Base-by-base conservation (phyloP, 2,329 filamentous ascomycete species). In the Trichoderma oligosporum region DNA sequence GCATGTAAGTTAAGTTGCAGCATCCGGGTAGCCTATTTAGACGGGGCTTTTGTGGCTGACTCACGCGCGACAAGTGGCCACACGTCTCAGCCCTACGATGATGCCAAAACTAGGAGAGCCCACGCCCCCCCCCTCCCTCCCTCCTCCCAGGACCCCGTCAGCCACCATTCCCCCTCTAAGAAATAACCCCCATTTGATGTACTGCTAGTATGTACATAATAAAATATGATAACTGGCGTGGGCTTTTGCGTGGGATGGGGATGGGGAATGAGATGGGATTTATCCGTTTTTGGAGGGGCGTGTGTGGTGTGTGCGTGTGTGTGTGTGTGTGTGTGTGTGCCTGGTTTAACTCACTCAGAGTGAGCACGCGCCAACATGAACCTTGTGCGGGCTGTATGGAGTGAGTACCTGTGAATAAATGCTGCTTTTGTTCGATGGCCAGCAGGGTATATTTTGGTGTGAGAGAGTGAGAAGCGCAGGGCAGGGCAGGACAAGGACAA, bases 51-150 rank as follows among this genome's bases (percentile, higher is more conserved):
- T 18, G 35, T 7, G 33, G 53, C 53, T 56, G 53, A 56, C 53
- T 56, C 42, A 39, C 24, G 33, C 33, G 16, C 39, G 31, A 29
- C 33, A n/a, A n/a, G n/a, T n/a, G n/a, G n/a, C n/a, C n/a, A n/a
- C n/a, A n/a, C n/a, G n/a, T n/a, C 53, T 56, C 53, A 56, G 53
- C 53, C 53, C 53, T 56, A 56, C 42, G 42, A 22, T 41, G 25
- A 27, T 33, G 39, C 39, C 53, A 39, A 56, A 56, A 22, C 38
- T 12, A 22, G 44, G 22, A 46, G 48, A 47, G 44, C 18, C 25
- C 25, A 47, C 42, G 42, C 42, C 53, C 53, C 35, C 14, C 5
- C 35, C 35, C 35, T 14, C 16, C 35, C 35, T 18, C 35, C 27
- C 27, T 31, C 27, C 35, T 7, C 35, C 53, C 53, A 47, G 24